Base-by-base conservation (phyloP, 495 filamentous ascomycete species). In the Annulohypoxylon stygium region DNA sequence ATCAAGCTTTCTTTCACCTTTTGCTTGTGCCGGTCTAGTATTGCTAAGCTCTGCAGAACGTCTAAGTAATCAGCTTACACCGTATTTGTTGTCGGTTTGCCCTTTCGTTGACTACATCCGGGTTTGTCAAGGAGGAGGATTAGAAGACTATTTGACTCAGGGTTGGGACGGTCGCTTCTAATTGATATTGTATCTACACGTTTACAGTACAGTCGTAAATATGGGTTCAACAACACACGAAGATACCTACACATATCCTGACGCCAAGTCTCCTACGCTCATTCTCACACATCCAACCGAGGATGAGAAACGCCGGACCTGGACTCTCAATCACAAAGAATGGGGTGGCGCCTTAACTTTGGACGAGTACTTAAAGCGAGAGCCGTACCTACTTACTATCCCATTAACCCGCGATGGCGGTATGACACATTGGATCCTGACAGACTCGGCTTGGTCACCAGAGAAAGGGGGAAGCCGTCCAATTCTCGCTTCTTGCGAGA, bases 341-440 rank as follows among this genome's bases (percentile, higher is more conserved):
- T 97, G 94, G 94, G 88, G 91, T 18, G 89, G 89, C 16, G 86
- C 88, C 0, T 80, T 97, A 11, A 81, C 87, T 4, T 65, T 90
- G 1, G 81, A 90, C 9, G 85, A 89, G 50, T 99, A 99, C 78
- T 87, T 97, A 45, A 81, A 84, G 14, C 92, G 96, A 39, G 96
- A 99, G 81, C 81, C 85, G 23, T 87, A 90, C 74, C 88, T 98
- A 2, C 81, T 82, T 5, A 86, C 85, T n/a, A 89, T 93, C 55
- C 82, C 84, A 0, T 83, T 97, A 20, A 90, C 92, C 34, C 85
- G 86, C 53, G 83, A 96, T 76, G 93, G 92, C 45, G 92, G 91
- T 7, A 82, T 98, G 47, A 93, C 91, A 10, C 89, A 90, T 78
- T 99, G 96, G 96, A 88, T 97, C 67, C 87, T 99, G 2, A 91